Evolutionary conservation across 2,329 filamentous ascomycete species (phyloP).

Genomic region (Colletotrichum tofieldiae): DNA sequence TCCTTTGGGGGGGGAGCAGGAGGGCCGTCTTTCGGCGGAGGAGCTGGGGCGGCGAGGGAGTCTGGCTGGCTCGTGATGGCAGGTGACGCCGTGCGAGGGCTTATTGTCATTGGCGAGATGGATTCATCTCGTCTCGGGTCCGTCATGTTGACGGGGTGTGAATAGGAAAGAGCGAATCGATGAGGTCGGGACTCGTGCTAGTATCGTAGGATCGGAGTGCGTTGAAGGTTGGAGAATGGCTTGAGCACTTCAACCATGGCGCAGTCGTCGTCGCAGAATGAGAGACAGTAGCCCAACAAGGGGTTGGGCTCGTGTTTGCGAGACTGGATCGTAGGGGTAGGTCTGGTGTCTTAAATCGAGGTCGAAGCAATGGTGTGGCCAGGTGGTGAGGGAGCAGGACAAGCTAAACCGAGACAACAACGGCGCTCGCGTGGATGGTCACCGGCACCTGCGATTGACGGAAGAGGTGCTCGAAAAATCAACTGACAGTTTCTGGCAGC

Average conservation of each 20-base stretch:
- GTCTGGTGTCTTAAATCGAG: constrained; percentile 8
- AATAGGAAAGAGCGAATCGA: neutral
- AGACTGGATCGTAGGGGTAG: constrained; percentile 10
- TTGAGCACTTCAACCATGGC: constrained; percentile 9
- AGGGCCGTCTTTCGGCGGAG: constrained; percentile 39
- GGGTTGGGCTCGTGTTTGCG: constrained; percentile 1
- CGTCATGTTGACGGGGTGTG: constrained; percentile 34
- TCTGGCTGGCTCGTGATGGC: constrained; percentile 30
- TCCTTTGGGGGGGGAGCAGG: constrained; percentile 36
- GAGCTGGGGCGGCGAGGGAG: constrained; percentile 30
- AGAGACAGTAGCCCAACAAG: constrained; percentile 22
- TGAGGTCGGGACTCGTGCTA: neutral
- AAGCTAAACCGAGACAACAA: constrained; percentile 28
- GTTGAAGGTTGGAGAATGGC: constrained; percentile 1
- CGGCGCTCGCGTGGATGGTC: constrained; percentile 6
- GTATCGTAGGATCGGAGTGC: neutral
- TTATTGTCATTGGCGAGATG: constrained; percentile 47
- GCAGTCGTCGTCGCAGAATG: constrained; percentile 8
- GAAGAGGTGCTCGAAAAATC: neutral
- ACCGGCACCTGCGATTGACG: neutral
- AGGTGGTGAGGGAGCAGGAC: neutral
- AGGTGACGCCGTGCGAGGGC: constrained; percentile 29
- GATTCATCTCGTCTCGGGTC: constrained; percentile 45
- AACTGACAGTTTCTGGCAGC: neutral
- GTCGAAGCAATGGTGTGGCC: neutral